Conservation (phyloP, 352 stramenopile species). For the Globisporangium spiculum region DNA sequence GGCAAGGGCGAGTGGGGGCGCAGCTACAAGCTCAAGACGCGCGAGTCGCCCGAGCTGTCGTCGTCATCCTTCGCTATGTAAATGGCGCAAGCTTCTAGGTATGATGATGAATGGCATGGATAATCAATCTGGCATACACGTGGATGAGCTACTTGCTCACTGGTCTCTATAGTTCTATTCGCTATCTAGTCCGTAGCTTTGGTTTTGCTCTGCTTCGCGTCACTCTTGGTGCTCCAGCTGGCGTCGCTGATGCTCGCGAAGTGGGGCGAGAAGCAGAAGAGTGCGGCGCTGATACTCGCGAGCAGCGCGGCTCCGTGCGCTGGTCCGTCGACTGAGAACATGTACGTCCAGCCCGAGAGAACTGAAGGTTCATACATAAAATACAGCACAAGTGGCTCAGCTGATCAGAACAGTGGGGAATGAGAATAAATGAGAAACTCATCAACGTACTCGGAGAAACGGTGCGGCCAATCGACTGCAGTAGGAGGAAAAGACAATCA, state of each 20-base stretch:
- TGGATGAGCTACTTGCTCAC: neutral
- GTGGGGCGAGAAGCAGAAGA: constrained; percentile 70
- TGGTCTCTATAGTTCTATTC: constrained; percentile 1
- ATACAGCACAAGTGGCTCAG: neutral
- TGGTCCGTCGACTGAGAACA: constrained; percentile 64
- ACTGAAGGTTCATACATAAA: constrained; percentile 28
- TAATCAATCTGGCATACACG: neutral
- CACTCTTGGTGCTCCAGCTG: constrained; percentile 14
- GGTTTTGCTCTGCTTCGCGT: constrained; percentile 24
- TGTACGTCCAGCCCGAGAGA: constrained; percentile 76
- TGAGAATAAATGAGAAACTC: neutral
- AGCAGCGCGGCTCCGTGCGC: constrained; percentile 64
- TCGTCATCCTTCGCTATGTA: neutral
- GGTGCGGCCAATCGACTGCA: constrained; percentile 75
- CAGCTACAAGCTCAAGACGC: constrained; percentile 37
- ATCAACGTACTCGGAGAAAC: constrained; percentile 59
- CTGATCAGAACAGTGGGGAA: neutral
- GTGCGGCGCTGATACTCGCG: constrained; percentile 46
- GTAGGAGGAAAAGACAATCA: neutral
- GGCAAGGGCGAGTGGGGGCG: constrained; percentile 60
- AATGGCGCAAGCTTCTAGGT: neutral
- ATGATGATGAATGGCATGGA: neutral
- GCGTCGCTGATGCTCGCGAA: constrained; percentile 39
- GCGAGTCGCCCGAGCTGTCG: constrained; percentile 28
- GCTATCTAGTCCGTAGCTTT: constrained; percentile 34